Evolutionary conservation across 1,284 basidiomycete species (phyloP), one percentile per base, ranked within the genome.

Genomic region (Blastosporella zonata): DNA sequence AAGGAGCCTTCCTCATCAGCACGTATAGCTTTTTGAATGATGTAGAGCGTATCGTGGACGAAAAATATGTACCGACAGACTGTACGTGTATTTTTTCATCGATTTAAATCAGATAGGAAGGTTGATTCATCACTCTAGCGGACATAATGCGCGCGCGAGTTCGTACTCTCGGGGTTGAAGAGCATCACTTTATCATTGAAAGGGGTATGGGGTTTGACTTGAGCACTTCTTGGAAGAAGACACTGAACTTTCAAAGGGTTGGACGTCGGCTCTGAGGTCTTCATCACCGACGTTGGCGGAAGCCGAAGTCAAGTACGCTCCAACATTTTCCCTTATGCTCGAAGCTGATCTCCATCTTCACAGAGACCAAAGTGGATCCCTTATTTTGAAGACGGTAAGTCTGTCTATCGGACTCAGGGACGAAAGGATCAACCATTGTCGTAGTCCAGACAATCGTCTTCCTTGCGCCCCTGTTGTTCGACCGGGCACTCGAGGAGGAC

Each of bases 201-300:
- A 69, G 67, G 55, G 73, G 81, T 79, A 47, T 40, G 59, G 55
- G 17, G 48, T 43, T 21, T 27, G 7, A 18, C 3, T 47, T 10
- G 28, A 2, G 22, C 18, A 9, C 28, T 40, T 34, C 17, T 39
- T 23, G 47, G 2, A n/a, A 13, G 9, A 6, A 23, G 54, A 46
- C 17, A 17, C 18, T 25, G 20, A 28, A 21, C 23, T 15, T 36
- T 9, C 6, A 13, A 33, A 67, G 67, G 66, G 1, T 41, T 54
- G 23, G 59, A 63, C 29, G 45, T 57, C 47, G 78, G 73, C 8
- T 69, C 74, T 1, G 82, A 85, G 46, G 82, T 82, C 62, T 81
- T 77, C 53, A 80, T 87, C 47, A 83, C 81, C 38, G 84, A 87
- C 47, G 84, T 87, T 1, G 82, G 84, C 39, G 84, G 84, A 23